Conservation (phyloP, 2,329 filamentous ascomycete species). For the Aspergillus sp. region DNA sequence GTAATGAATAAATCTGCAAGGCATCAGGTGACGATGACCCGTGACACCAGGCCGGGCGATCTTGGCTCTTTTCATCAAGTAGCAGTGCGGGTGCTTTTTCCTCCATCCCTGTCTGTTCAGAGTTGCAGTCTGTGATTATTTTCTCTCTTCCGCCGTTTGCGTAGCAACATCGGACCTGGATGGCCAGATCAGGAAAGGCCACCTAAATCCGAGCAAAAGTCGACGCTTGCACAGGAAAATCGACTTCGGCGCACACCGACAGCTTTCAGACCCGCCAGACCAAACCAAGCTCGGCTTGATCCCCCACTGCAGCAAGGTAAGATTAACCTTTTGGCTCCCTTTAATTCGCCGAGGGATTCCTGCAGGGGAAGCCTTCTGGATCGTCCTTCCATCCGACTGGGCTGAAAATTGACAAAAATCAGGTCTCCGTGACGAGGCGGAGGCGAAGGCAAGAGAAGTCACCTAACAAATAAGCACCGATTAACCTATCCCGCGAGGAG, state of each 20-base stretch:
- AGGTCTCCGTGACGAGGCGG: background rate
- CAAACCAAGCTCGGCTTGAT: background rate
- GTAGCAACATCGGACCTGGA: background rate
- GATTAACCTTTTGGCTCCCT: slow-evolving; percentile 12
- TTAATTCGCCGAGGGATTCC: slow-evolving; percentile 17
- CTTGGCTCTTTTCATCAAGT: slow-evolving; percentile 13
- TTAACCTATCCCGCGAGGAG: background rate
- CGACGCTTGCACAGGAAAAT: background rate
- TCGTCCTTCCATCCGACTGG: slow-evolving; percentile 8
- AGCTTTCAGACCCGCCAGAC: background rate
- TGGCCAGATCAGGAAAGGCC: background rate
- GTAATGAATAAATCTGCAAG: background rate
- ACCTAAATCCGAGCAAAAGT: background rate
- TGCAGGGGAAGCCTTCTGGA: slow-evolving; percentile 18
- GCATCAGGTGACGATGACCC: slow-evolving; percentile 22
- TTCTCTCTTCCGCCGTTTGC: slow-evolving; percentile 6
- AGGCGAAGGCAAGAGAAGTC: background rate
- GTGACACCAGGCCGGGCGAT: slow-evolving; percentile 16
- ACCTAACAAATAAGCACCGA: background rate
- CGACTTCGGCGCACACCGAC: slow-evolving; percentile 1
- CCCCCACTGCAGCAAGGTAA: slow-evolving; percentile 2
- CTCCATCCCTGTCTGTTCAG: background rate
- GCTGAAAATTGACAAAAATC: slow-evolving; percentile 5
- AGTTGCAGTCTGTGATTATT: background rate
- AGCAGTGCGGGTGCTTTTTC: background rate